These are phyloP conservation scores for Ceratobasidium sp. DNA, from an alignment of 1,284 basidiomycete species.

Conservation along the genomic window DNA sequence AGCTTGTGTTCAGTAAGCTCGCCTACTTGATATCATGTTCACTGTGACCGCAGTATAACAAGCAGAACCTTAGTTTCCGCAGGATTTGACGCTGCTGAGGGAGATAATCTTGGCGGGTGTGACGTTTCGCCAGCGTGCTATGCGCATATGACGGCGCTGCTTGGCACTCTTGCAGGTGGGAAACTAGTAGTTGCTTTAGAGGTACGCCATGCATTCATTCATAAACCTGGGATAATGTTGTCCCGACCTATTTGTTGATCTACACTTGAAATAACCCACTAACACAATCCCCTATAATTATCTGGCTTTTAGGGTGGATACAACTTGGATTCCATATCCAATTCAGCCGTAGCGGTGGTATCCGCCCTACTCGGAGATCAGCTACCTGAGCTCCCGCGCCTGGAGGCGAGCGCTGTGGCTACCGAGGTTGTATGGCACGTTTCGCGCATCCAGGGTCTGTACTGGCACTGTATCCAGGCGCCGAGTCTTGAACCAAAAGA, in stretches of 20 bases:
- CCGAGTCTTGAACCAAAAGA: constrained; percentile 81
- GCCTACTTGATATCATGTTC: background rate
- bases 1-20: constrained; percentile 91
- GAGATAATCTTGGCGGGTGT: constrained; percentile 92
- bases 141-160: constrained; percentile 98
- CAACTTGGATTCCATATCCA: constrained; percentile 88
- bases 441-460: constrained; percentile 84
- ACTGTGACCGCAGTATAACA: constrained; percentile 18
- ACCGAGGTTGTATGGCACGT: constrained; percentile 91
- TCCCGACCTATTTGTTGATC: too few species aligned
- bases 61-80: constrained; percentile 78
- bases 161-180: constrained; percentile 89
- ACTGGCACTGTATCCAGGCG: constrained; percentile 88
- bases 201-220: constrained; percentile 59
- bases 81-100: constrained; percentile 95
- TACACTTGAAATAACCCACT: background rate
- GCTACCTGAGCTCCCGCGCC: constrained; percentile 75
- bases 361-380: constrained; percentile 86
- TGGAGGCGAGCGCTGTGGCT: constrained; percentile 78
- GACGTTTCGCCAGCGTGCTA: constrained; percentile 93
- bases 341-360: constrained; percentile 87
- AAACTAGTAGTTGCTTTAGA: constrained; percentile 93
- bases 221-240: background rate
- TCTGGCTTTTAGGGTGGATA: constrained; percentile 82
- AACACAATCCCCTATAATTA: constrained; percentile 10